Evolutionary conservation across 2,329 filamentous ascomycete species (phyloP), one percentile per base, ranked within the genome.

Genomic region (Alternaria ethzedia): DNA sequence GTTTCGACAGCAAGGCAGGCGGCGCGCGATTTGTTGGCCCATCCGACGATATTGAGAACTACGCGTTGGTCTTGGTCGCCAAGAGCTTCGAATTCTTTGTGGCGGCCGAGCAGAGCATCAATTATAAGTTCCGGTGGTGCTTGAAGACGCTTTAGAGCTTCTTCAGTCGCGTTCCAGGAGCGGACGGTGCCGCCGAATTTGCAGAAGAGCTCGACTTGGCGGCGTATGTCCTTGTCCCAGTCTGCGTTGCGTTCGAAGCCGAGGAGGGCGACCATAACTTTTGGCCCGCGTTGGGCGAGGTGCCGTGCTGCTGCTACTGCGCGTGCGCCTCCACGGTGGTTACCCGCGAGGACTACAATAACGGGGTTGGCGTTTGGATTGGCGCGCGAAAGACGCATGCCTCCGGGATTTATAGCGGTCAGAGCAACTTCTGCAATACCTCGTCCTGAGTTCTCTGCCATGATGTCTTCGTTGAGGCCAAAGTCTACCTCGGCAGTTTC

Each of bases 361-460:
- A 88, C 86, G 1, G 87, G 86, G 28, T 84, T 81, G 15, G 83
- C 80, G 41, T 84, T 81, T 52, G 83, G 81, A 54, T 81, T 77
- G 13, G 81, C 75, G 69, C 83, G 52, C 77, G 85, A 50, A 82
- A 87, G 50, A 86, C 85, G 79, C 83, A 88, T 75, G 86, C 87
- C 54, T 85, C 89, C 62, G 84, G 83, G 79, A 69, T 84, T 80
- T 49, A 96, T 83, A 11, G 92, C 88, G 54, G 84, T 86, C 57
- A 96, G 84, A 1, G 93, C 90, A 26, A 94, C 91, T 80, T 97
- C 91, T 5, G 94, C 94, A 65, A 98, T 92, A 46, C 93, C 92
- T 25, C 95, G 89, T 17, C 92, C 95, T 2, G 94, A 92, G 75
- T 95, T 97, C 75, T 98, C 96, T 1, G 93, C 90, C 83, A 98